Evolutionary conservation across 179 eudicot genomes (phyloP).

Genomic region (Camellia oleifera): DNA sequence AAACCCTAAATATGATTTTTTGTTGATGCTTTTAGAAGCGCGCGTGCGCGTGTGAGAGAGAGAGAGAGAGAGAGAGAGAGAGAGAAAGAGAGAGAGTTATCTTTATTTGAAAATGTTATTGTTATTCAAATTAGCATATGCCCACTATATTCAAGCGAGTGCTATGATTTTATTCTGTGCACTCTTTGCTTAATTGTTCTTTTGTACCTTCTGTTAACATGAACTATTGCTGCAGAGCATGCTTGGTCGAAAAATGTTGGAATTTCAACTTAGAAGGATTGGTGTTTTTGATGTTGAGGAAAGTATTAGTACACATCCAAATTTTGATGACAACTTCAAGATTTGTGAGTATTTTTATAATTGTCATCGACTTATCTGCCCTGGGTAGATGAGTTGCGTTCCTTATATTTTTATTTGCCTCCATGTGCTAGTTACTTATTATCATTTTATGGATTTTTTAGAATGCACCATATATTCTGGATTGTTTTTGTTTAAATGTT

Average conservation of each 20-base stretch:
- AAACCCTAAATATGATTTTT: background rate
- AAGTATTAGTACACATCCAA: constrained; percentile 71
- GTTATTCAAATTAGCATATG: background rate
- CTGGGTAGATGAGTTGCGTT: background rate
- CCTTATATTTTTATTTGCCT: background rate
- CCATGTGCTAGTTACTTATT: constrained; percentile 1
- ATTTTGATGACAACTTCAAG: constrained; percentile 81
- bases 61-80: background rate
- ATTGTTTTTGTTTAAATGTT: constrained; percentile 5
- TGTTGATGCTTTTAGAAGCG: background rate
- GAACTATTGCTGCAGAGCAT: constrained; percentile 62
- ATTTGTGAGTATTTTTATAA: constrained; percentile 52
- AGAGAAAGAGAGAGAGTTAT: background rate
- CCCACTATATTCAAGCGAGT: background rate
- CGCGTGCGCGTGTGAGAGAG: background rate
- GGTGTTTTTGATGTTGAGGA: constrained; percentile 85
- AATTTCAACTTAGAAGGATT: constrained; percentile 77
- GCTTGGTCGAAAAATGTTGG: constrained; percentile 93
- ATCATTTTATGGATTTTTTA: background rate
- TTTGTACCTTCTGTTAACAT: constrained; percentile 7
- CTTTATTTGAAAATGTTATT: background rate
- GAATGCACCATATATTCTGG: background rate
- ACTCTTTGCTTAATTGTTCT: background rate
- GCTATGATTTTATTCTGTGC: background rate
- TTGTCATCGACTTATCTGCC: background rate